These are phyloP conservation scores for Citrus maxima DNA, from an alignment of 345 rosid genomes.

Conservation along the genomic window DNA sequence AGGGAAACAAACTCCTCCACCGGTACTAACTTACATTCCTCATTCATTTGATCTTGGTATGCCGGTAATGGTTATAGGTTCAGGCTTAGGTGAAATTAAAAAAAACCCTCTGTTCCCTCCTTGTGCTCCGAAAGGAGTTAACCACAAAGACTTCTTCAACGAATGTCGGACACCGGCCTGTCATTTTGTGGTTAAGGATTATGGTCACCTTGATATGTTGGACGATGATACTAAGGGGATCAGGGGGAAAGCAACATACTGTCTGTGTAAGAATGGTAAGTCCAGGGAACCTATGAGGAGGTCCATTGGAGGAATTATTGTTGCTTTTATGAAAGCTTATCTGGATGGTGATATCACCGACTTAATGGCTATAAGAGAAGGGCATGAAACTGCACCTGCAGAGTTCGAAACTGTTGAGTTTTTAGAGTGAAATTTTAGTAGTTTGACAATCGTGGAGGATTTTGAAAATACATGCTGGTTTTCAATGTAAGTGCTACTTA, in stretches of 20 bases:
- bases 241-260: conserved; percentile 54
- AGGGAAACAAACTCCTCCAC: conserved; percentile 75
- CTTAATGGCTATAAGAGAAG: conserved; percentile 49
- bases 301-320: conserved; percentile 61
- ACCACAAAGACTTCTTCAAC: conserved; percentile 59
- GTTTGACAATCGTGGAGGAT: not conserved
- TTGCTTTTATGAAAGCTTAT: conserved; percentile 67
- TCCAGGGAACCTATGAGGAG: conserved; percentile 77
- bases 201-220: conserved; percentile 82
- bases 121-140: conserved; percentile 78
- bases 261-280: conserved; percentile 71
- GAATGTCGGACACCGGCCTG: conserved; percentile 71
- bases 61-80: conserved; percentile 67
- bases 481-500: not conserved
- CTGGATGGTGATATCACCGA: conserved; percentile 47
- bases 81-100: conserved; percentile 62
- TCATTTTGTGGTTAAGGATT: conserved; percentile 63
- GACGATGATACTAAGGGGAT: conserved; percentile 74
- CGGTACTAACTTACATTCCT: conserved; percentile 60
- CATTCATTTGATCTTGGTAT: conserved; percentile 61
- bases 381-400: conserved; percentile 48
- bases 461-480: not conserved
- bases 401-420: conserved; percentile 47
- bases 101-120: conserved; percentile 56
- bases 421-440: conserved; percentile 17